A percentile compares a stretch with the other conserved stretches of the same genome.
These are phyloP conservation scores for Rhizophagus clarus DNA, from an alignment of 192 early-diverging fungal genomes.

Conservation along the genomic window DNA sequence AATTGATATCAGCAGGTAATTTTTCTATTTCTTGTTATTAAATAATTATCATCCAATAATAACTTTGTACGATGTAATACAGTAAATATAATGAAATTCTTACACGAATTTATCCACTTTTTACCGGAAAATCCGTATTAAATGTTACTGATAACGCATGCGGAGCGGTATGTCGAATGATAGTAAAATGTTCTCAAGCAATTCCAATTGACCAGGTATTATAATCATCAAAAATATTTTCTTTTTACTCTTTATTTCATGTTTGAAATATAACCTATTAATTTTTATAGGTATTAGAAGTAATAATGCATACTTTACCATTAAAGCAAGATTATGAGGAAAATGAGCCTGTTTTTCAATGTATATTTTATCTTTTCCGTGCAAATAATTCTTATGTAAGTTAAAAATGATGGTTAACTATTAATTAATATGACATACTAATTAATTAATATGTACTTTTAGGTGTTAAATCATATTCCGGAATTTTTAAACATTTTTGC, in stretches of 20 bases:
- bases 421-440: background rate
- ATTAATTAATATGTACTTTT: background rate
- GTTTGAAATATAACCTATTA: background rate
- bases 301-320: constrained; percentile 68
- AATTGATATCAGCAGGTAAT: constrained; percentile 8
- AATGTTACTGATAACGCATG: constrained; percentile 76
- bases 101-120: constrained; percentile 64
- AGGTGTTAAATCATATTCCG: constrained; percentile 55
- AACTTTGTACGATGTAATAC: background rate
- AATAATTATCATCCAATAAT: background rate
- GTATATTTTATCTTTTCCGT: constrained; percentile 67
- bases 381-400: constrained; percentile 51
- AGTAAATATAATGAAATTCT: constrained; percentile 66
- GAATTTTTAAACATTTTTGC: constrained; percentile 59
- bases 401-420: background rate
- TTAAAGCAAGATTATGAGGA: constrained; percentile 77
- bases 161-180: constrained; percentile 77
- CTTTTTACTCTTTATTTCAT: background rate
- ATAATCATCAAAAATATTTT: background rate
- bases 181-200: constrained; percentile 66
- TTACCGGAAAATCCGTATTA: constrained; percentile 52
- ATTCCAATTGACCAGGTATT: constrained; percentile 63
- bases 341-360: constrained; percentile 75
- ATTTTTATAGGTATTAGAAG: constrained; percentile 57
- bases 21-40: constrained; percentile 37